Conservation (phyloP, 495 filamentous ascomycete genomes). For the Polyplosphaeria fusca region DNA sequence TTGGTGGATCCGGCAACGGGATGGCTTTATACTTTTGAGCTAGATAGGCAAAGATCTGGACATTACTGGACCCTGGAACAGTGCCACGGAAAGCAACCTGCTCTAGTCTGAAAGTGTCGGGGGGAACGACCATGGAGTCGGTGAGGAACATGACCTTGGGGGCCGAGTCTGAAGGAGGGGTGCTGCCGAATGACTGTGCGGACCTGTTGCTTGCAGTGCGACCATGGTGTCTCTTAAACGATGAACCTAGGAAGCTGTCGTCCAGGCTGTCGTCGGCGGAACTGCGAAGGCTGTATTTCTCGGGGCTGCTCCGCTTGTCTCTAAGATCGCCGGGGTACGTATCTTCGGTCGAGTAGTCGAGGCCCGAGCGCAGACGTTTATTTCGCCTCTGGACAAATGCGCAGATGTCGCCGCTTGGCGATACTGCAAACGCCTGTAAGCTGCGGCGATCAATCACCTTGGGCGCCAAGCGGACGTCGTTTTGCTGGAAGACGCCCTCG, state of each 20-base stretch:
- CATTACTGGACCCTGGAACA: slow-evolving; percentile 27
- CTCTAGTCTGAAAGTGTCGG: slow-evolving; percentile 43
- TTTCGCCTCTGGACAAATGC: slow-evolving; percentile 52
- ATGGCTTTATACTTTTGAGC: slow-evolving; percentile 39
- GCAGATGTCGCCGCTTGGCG: slow-evolving; percentile 56
- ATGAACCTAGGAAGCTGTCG: slow-evolving; percentile 44
- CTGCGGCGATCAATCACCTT: slow-evolving; percentile 72
- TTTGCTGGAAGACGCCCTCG: slow-evolving; percentile 80
- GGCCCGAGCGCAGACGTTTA: slow-evolving; percentile 41
- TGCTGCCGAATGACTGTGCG: slow-evolving; percentile 40
- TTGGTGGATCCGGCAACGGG: slow-evolving; percentile 25
- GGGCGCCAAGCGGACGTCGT: slow-evolving; percentile 77
- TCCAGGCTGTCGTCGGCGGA: slow-evolving; percentile 47
- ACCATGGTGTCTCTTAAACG: slow-evolving; percentile 37
- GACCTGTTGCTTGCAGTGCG: slow-evolving; percentile 39
- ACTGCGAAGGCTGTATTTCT: slow-evolving; percentile 40
- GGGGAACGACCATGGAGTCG: slow-evolving; percentile 36
- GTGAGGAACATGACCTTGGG: slow-evolving; percentile 34
- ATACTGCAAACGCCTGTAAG: slow-evolving; percentile 61
- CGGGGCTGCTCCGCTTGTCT: slow-evolving; percentile 36
- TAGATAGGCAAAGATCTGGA: slow-evolving; percentile 37
- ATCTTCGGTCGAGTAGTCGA: slow-evolving; percentile 37
- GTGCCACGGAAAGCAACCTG: slow-evolving; percentile 36
- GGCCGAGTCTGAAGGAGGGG: slow-evolving; percentile 35
- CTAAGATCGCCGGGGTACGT: slow-evolving; percentile 16